Percentiles rank a stretch among this genome's conserved stretches.
phyloP scores from a whole-genome alignment of 371 early-diverging fungal species.

The Mortierella sp. region DNA sequence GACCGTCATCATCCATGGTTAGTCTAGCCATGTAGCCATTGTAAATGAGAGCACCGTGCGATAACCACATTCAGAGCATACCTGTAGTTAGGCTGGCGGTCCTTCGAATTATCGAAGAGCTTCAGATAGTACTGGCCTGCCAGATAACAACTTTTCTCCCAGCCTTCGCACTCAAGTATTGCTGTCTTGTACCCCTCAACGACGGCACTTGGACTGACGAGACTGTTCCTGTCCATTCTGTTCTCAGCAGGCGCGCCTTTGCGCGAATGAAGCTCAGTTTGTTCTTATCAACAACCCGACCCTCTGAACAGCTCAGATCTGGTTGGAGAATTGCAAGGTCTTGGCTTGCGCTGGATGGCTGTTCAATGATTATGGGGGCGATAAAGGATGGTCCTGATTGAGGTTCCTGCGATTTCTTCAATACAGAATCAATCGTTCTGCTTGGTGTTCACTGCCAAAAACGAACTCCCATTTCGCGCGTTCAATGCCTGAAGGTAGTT shows the following conservation, averaged over 20 bases:
- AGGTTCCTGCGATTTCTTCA: slow-evolving; percentile 3
- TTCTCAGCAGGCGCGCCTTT: slow-evolving; percentile 55
- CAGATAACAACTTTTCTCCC: slow-evolving; percentile 73
- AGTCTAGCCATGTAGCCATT: too few species aligned
- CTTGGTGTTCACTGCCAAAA: slow-evolving; percentile 60
- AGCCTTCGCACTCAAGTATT: slow-evolving; percentile 47
- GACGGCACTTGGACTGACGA: slow-evolving; percentile 54
- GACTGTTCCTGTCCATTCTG: slow-evolving; percentile 63
- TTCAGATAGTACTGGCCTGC: slow-evolving; percentile 71
- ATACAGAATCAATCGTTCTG: slow-evolving; percentile 51
- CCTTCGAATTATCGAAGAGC: slow-evolving; percentile 53
- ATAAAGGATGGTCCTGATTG: background rate
- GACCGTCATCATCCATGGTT: too few species aligned
- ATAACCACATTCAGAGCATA: too few species aligned
- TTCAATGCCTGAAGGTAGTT: slow-evolving; percentile 60
- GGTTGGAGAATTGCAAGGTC: background rate
- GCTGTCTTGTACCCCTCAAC: slow-evolving; percentile 53
- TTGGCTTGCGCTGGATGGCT: slow-evolving; percentile 6
- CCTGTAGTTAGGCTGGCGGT: slow-evolving; percentile 1
- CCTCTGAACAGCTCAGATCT: slow-evolving; percentile 18
- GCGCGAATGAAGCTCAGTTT: slow-evolving; percentile 24
- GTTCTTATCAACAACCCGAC: slow-evolving; percentile 14
- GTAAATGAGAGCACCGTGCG: too few species aligned
- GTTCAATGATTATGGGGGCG: background rate
- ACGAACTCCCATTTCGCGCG: slow-evolving; percentile 70